Percentiles rank a stretch among this genome's conserved stretches.
Evolutionary conservation across 352 stramenopile genomes (phyloP).

Genomic region (Pythium oligandrum): DNA sequence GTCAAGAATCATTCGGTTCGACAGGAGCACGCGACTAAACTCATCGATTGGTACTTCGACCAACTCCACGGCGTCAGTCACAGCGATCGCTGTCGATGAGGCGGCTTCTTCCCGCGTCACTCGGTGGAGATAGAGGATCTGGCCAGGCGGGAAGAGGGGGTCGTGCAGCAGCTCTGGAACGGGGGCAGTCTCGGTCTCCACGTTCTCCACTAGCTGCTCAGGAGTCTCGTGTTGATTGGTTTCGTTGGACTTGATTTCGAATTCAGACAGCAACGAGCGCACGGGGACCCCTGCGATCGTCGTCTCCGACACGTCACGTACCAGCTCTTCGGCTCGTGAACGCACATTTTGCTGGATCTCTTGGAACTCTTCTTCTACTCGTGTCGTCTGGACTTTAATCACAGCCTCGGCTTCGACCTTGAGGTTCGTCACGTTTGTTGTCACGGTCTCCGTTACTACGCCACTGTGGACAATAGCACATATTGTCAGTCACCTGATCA

Average conservation of each 20-base stretch:
- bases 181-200: no score
- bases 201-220: no score
- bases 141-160: constrained; percentile 61
- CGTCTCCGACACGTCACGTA: constrained; percentile 1
- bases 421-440: constrained; percentile 46
- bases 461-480: constrained; percentile 2
- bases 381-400: constrained; percentile 23
- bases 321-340: constrained; percentile 17
- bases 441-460: constrained; percentile 45
- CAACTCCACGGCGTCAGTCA: constrained; percentile 35
- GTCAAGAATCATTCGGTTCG: constrained; percentile 80
- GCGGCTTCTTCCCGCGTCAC: constrained; percentile 14
- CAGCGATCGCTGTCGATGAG: neutral
- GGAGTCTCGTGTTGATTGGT: no score
- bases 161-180: constrained; percentile 32
- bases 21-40: constrained; percentile 71
- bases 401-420: constrained; percentile 42
- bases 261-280: neutral
- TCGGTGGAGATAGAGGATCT: constrained; percentile 51
- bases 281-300: neutral
- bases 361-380: constrained; percentile 45
- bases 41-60: constrained; percentile 60
- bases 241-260: neutral
- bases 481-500: neutral
- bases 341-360: constrained; percentile 28